Base-by-base conservation (phyloP, 495 filamentous ascomycete genomes). In the Hypoxylon cercidicola region DNA sequence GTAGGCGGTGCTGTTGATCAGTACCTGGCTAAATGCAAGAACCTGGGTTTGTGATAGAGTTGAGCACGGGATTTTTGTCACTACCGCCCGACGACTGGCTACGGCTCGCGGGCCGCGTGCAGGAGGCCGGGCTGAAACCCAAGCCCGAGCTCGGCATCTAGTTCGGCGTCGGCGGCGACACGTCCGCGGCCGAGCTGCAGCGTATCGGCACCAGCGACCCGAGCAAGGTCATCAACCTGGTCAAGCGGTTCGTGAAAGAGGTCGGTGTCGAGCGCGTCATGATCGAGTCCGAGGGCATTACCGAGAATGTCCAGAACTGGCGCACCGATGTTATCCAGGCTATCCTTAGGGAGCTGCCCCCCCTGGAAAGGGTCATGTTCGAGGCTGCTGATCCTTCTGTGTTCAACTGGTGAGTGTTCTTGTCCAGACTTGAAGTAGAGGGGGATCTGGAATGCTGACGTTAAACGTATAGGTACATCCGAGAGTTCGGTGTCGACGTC, bases 221-320 rank as follows among this genome's bases (percentile, higher is more conserved):
- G 1, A 71, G 71, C 6, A 84, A 82, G 54, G 65, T 87, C 16
- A 71, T 87, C 1, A 77, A 80, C 30, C 57, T 86, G 56, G 82
- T 78, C 46, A 81, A 75, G 44, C 74, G 74, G 43, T 87, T 87
- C 60, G 74, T 87, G 12, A 40, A 41, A 8, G 74, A 86, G 32
- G 78, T 70, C 0, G 85, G 85, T 1, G 84, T 87, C 4, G 82
- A 88, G 65, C 78, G 85, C 1, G 69, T 87, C 48, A 87, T 87
- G 84, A 84, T 87, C 54, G 84, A 87, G 65, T 85, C 81, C n/a
- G 84, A 87, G 69, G 85, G 84, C 0, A 87, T 87, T 63, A 87
- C 85, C 5, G 84, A 86, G 75, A 87, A 86, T 60, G 83, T 87
- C 9, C 75, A 69, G 44, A 71, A 73, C 15, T 87, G 85, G 85